A percentile compares a stretch with the other conserved stretches of the same genome.
Conservation (phyloP, 179 eudicot genomes). For the Monotropa hypopitys region DNA sequence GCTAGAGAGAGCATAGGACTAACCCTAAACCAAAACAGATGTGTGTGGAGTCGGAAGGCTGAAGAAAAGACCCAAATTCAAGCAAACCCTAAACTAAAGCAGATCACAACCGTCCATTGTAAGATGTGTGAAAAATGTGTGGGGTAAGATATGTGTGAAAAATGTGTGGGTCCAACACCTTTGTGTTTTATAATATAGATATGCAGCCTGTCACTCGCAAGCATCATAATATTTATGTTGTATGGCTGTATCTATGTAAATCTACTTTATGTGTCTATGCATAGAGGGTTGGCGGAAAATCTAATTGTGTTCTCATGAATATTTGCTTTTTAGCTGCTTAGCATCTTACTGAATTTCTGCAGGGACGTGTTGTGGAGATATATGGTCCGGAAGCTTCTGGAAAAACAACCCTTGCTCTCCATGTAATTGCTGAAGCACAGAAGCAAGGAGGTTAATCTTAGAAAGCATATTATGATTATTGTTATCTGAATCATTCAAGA, state of each 20-base stretch:
- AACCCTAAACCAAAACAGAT: too few relatives aligned
- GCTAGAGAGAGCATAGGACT: too few relatives aligned
- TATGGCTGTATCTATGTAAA: background rate
- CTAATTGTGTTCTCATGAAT: background rate
- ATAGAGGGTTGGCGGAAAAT: background rate
- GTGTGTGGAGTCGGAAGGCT: too few relatives aligned
- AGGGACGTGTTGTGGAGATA: slow-evolving; percentile 77
- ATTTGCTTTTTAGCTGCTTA: background rate
- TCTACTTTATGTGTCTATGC: background rate
- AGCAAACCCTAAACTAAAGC: too few relatives aligned
- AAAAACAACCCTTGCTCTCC: slow-evolving; percentile 66
- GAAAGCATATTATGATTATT: background rate
- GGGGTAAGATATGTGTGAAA: too few relatives aligned
- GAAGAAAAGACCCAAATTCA: too few relatives aligned
- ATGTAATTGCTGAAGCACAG: slow-evolving; percentile 66
- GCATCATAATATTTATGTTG: background rate
- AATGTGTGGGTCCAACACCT: too few relatives aligned
- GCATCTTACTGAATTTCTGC: background rate
- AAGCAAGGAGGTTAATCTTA: slow-evolving; percentile 41
- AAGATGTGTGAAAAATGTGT: too few relatives aligned
- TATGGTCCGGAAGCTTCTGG: slow-evolving; percentile 86
- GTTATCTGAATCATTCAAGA: background rate
- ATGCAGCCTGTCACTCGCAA: background rate
- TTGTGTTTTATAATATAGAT: background rate
- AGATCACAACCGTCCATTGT: too few relatives aligned